These are phyloP conservation scores for Rhodofomes roseus DNA, from an alignment of 1,284 basidiomycete genomes.

Conservation along the genomic window DNA sequence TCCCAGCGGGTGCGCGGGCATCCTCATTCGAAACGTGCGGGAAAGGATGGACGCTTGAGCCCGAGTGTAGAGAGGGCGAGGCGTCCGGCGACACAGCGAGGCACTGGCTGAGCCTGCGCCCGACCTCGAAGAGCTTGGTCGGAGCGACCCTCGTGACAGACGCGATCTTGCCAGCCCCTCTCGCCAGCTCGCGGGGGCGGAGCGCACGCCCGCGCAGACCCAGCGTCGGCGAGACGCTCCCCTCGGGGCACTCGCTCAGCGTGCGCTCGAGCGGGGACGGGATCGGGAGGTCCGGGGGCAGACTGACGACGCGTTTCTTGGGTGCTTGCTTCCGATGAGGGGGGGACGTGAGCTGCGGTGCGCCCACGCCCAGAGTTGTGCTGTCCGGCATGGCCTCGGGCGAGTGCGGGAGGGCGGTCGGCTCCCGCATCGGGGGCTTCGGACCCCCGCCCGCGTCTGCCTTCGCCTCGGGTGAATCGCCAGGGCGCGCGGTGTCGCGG, in stretches of 20 bases:
- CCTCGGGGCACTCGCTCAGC: neutral
- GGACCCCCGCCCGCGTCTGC: neutral
- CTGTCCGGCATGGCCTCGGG: neutral
- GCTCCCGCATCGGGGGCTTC: neutral
- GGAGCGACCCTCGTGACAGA: neutral
- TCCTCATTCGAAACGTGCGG: too few relatives aligned
- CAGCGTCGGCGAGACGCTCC: neutral
- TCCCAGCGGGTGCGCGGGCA: too few relatives aligned
- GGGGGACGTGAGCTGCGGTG: neutral
- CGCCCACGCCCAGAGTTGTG: neutral
- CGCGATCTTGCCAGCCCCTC: neutral
- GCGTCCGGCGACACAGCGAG: neutral
- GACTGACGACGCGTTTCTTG: neutral
- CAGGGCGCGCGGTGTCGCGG: neutral
- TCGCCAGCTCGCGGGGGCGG: neutral
- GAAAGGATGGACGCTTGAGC: too few relatives aligned
- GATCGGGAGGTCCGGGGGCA: neutral
- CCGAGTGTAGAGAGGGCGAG: too few relatives aligned
- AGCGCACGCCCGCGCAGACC: neutral
- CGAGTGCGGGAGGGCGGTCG: neutral
- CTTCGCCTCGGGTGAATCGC: neutral
- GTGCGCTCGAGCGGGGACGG: neutral
- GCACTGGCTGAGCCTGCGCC: neutral
- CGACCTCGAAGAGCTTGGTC: neutral
- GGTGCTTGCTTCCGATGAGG: neutral